Base-by-base conservation (phyloP, 805 yeast species). In the Ogataea saltuana region DNA sequence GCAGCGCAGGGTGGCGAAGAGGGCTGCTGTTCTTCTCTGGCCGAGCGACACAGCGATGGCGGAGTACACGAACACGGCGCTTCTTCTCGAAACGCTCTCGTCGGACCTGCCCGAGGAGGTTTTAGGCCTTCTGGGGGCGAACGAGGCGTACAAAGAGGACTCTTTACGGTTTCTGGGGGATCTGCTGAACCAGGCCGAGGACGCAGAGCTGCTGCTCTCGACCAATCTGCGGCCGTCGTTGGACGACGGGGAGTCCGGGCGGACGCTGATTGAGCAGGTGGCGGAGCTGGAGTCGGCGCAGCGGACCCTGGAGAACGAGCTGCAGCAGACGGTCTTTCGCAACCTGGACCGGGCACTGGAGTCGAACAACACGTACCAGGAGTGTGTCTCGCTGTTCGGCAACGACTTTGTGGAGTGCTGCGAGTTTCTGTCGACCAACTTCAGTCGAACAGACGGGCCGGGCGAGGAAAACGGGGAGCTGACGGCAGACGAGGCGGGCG, bases 281-380 rank as follows among this genome's bases (percentile, higher is more conserved):
- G 90, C 90, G 0, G 91, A 85, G 55, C 61, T 83, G 25, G 88
- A 83, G 51, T 75, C 78, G 20, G 49, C 68, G n/a, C 78, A 76
- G 48, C 63, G 81, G 16, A 57, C 62, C 1, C 55, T 77, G 15
- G 83, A 80, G 46, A 54, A 63, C 4, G 60, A 74, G 46, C 59
- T 83, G 32, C 68, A 71, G 6, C 67, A 69, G 33, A 59, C 67
- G 3, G 55, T 71, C 6, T 62, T 71, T 17, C 48, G 61, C 2
- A 63, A 63, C 4, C 64, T 83, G 15, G 78, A 76, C 33, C 61
- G 72, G 42, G 71, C 80, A 22, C 61, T 78, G 9, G 70, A 67
- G 4, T 48, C 68, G 25, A 55, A 53, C 21, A 35, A 63, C n/a
- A 52, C 50, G 54, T 68, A 39, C 60, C 65, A 53, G 51, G 66